These are phyloP conservation scores for Aureobasidium leucospermi DNA, from an alignment of 2,329 filamentous ascomycete genomes.

Conservation along the genomic window DNA sequence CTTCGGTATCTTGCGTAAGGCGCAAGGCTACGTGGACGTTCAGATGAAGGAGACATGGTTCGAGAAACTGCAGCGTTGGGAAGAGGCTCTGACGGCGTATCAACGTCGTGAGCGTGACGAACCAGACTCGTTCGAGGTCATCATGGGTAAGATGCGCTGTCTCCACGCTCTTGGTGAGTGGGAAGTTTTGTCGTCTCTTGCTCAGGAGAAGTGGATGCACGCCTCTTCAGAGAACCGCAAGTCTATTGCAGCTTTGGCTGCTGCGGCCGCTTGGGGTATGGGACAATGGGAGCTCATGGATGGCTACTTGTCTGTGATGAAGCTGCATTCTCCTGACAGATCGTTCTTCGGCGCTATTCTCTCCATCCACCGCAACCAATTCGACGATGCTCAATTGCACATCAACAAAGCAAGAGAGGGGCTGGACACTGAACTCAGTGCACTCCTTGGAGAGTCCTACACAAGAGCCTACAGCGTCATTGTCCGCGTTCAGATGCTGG, in stretches of 20 bases:
- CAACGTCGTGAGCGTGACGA: slow-evolving; percentile 74
- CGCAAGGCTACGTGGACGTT: slow-evolving; percentile 92
- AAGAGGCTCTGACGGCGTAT: slow-evolving; percentile 89
- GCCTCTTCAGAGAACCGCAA: slow-evolving; percentile 81
- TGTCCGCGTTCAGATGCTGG: slow-evolving; percentile 96
- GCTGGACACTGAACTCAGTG: slow-evolving; percentile 90
- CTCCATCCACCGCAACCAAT: slow-evolving; percentile 90
- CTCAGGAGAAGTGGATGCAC: slow-evolving; percentile 89
- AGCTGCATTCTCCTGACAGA: slow-evolving; percentile 82
- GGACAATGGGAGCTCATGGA: slow-evolving; percentile 99
- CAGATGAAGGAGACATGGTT: slow-evolving; percentile 98
- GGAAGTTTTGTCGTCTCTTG: slow-evolving; percentile 83
- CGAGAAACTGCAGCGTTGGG: slow-evolving; percentile 96
- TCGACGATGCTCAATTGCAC: slow-evolving; percentile 79
- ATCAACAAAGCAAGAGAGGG: slow-evolving; percentile 90
- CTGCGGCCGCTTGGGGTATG: slow-evolving; percentile 91
- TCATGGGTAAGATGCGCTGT: slow-evolving; percentile 99
- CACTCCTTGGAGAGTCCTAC: slow-evolving; percentile 95
- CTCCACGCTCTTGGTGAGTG: slow-evolving; percentile 94
- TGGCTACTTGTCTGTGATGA: slow-evolving; percentile 91
- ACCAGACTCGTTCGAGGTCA: slow-evolving; percentile 73
- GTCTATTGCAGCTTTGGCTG: slow-evolving; percentile 85
- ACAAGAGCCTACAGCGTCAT: slow-evolving; percentile 97
- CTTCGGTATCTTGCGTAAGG: slow-evolving; percentile 93
- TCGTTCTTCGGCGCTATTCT: slow-evolving; percentile 98